A percentile compares a stretch with the other conserved stretches of the same genome.
Conservation (phyloP, 1,284 basidiomycete genomes). For the Apiotrichum akiyoshidainum region DNA sequence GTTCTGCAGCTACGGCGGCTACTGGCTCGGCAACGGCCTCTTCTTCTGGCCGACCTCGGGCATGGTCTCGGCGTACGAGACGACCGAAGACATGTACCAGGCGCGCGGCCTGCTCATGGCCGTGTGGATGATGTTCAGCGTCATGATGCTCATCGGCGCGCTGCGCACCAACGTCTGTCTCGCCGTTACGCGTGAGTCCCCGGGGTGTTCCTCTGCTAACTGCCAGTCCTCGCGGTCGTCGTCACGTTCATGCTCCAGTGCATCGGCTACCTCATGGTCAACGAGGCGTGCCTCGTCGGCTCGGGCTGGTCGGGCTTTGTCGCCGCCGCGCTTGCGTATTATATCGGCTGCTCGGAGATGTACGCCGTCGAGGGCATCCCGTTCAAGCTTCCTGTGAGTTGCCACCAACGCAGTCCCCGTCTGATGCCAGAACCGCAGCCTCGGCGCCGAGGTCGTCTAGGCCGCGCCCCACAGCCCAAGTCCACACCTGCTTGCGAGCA, state of each 20-base stretch:
- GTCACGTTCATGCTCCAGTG: conserved; percentile 48
- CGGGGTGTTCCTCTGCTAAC: not conserved
- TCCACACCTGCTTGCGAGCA: too few species aligned
- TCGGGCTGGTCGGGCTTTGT: conserved; percentile 54
- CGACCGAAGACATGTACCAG: not conserved
- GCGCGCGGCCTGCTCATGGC: conserved; percentile 44
- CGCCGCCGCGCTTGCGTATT: conserved; percentile 36
- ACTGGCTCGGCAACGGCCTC: conserved; percentile 70
- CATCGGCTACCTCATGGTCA: conserved; percentile 20
- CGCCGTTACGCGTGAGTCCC: conserved; percentile 54
- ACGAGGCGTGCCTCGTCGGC: conserved; percentile 9
- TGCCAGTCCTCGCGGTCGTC: conserved; percentile 60
- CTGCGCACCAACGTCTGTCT: conserved; percentile 63
- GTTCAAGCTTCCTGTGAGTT: conserved; percentile 16
- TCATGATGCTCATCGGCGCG: conserved; percentile 53
- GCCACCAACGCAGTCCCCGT: not conserved
- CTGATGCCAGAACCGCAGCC: too few species aligned
- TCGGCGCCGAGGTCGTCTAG: too few species aligned
- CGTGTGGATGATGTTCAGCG: conserved; percentile 22
- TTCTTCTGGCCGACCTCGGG: conserved; percentile 45
- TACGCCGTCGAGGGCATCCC: conserved; percentile 8
- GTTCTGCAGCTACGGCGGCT: conserved; percentile 66
- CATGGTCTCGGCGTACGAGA: conserved; percentile 53
- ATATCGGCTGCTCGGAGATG: conserved; percentile 15
- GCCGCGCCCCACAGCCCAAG: too few species aligned